phyloP scores from a whole-genome alignment of 192 early-diverging fungal genomes.

The Pilaira anomala region DNA sequence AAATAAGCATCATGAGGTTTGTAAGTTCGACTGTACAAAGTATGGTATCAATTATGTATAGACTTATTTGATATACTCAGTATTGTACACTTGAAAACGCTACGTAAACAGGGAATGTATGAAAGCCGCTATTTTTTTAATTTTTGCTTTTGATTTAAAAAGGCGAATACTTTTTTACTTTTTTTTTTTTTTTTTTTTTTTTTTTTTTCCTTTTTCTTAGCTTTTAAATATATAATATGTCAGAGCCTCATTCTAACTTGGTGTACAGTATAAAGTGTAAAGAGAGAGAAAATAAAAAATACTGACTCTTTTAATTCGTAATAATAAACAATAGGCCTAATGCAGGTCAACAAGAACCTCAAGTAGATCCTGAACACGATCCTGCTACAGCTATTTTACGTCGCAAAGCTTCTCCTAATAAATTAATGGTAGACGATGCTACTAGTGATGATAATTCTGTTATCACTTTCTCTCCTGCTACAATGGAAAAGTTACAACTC shows the following conservation, averaged over 20 bases:
- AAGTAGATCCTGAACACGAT: constrained; percentile 70
- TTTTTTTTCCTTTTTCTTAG: not conserved
- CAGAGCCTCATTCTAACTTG: not conserved
- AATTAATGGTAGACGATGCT: constrained; percentile 96
- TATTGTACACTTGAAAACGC: no score
- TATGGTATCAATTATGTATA: no score
- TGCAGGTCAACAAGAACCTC: constrained; percentile 45
- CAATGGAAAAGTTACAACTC: constrained; percentile 88
- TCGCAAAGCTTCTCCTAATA: constrained; percentile 92
- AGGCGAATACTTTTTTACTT: not conserved
- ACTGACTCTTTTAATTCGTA: not conserved
- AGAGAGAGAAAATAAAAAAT: not conserved
- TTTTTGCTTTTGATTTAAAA: no score
- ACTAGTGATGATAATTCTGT: constrained; percentile 98
- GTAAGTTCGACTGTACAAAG: no score
- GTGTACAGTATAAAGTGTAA: not conserved
- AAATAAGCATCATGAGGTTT: no score
- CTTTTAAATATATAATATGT: not conserved
- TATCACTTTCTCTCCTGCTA: constrained; percentile 80
- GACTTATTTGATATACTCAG: no score
- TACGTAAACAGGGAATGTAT: no score
- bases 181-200: not conserved
- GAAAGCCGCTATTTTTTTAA: no score
- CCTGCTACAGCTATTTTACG: constrained; percentile 93
- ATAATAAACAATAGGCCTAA: constrained; percentile 41